These are phyloP conservation scores for Arabidopsis hybrid DNA, from an alignment of 441 rosid species.

Conservation along the genomic window DNA sequence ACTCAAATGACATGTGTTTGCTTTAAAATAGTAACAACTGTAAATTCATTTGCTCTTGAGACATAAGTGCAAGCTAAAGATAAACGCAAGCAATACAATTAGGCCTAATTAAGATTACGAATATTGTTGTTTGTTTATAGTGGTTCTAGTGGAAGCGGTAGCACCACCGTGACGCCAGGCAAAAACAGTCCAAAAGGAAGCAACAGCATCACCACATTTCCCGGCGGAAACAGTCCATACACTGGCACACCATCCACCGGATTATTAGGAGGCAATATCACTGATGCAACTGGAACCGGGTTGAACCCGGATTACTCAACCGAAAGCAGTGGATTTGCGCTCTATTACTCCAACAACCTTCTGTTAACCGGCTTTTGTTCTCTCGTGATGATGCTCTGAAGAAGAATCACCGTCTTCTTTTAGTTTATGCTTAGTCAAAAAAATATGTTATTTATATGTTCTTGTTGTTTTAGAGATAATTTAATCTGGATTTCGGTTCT, in stretches of 20 bases:
- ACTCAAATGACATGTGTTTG: neutral
- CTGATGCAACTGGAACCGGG: constrained; percentile 56
- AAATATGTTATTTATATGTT: neutral
- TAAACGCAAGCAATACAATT: neutral
- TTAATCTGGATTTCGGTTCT: neutral
- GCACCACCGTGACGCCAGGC: constrained; percentile 39
- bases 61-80: neutral
- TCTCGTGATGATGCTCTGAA: constrained; percentile 51
- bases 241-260: constrained; percentile 65
- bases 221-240: constrained; percentile 56
- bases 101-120: neutral
- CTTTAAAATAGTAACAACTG: neutral
- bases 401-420: neutral
- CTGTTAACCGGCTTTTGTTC: constrained; percentile 37
- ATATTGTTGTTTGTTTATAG: constrained; percentile 23
- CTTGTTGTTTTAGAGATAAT: constrained; percentile 25
- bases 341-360: constrained; percentile 33
- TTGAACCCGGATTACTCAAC: constrained; percentile 64
- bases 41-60: too few species aligned
- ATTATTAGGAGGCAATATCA: constrained; percentile 60
- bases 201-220: constrained; percentile 51
- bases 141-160: constrained; percentile 14
- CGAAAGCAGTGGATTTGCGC: constrained; percentile 49
- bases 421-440: constrained; percentile 4
- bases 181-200: constrained; percentile 49